Evolutionary conservation across 192 early-diverging fungal species (phyloP).

Genomic region (Cetraspora pellucida): DNA sequence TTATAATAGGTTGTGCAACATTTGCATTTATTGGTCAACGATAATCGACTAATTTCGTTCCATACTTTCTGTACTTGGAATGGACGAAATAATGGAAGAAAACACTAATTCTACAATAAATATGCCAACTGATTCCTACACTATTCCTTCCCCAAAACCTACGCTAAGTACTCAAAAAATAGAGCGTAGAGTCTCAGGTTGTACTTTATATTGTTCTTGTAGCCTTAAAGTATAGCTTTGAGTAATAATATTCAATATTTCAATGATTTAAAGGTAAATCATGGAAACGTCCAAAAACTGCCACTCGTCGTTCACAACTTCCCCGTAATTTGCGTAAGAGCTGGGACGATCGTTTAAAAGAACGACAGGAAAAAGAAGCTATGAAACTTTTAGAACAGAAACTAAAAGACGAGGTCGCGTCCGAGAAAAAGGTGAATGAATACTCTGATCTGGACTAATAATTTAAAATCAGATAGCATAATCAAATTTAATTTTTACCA

Average conservation of each 20-base stretch:
- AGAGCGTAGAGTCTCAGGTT: constrained; percentile 10
- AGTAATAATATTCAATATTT: neutral
- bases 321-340: constrained; percentile 41
- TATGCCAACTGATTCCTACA: neutral
- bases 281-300: constrained; percentile 47
- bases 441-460: neutral
- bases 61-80: too few species aligned
- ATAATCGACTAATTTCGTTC: too few species aligned
- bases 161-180: neutral
- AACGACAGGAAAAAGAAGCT: constrained; percentile 46
- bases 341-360: constrained; percentile 41
- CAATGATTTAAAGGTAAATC: constrained; percentile 38
- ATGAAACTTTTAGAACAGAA: constrained; percentile 36
- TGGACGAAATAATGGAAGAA: too few species aligned
- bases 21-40: too few species aligned
- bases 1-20: too few species aligned
- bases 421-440: neutral
- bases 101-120: neutral
- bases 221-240: neutral
- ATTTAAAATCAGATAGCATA: neutral
- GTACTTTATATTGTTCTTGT: neutral
- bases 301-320: constrained; percentile 46
- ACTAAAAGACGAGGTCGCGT: constrained; percentile 11
- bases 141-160: neutral
- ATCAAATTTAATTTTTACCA: neutral